Evolutionary conservation across 495 filamentous ascomycete species (phyloP).

Genomic region (Emericellopsis terricola): DNA sequence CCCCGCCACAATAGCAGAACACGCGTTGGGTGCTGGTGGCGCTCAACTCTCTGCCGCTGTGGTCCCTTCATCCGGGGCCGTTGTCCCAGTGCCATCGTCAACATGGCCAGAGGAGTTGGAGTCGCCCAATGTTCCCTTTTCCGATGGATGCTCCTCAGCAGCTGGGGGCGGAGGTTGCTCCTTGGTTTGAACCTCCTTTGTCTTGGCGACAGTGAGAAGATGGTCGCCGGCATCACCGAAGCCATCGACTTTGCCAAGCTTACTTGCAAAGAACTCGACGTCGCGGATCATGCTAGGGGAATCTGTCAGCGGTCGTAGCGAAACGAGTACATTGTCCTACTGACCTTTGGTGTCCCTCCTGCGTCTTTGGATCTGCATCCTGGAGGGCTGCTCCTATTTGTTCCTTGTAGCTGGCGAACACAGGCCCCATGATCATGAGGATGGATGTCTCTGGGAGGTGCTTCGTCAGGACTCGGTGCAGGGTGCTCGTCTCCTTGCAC

Average conservation of each 20-base stretch:
- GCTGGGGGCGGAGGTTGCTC: background rate
- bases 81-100: too few relatives aligned
- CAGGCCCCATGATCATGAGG: conserved; percentile 71
- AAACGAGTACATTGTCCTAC: conserved; percentile 6
- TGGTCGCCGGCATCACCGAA: conserved; percentile 51
- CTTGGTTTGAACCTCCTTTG: conserved; percentile 30
- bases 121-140: too few relatives aligned
- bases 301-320: conserved; percentile 5
- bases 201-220: conserved; percentile 46
- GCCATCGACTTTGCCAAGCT: conserved; percentile 64
- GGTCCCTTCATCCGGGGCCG: too few relatives aligned
- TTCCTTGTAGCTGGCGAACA: conserved; percentile 73
- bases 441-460: conserved; percentile 68
- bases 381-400: conserved; percentile 64
- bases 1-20: too few relatives aligned
- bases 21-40: too few relatives aligned
- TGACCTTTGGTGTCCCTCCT: conserved; percentile 55
- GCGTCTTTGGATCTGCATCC: conserved; percentile 45
- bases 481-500: conserved; percentile 69
- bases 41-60: too few relatives aligned
- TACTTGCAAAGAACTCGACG: conserved; percentile 54
- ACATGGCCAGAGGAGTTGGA: too few relatives aligned
- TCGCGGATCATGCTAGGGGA: conserved; percentile 66
- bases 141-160: background rate
- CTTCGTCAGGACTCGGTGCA: conserved; percentile 76